Conservation (phyloP, 1,139 yeast genomes). For the Candida labiduridarum region DNA sequence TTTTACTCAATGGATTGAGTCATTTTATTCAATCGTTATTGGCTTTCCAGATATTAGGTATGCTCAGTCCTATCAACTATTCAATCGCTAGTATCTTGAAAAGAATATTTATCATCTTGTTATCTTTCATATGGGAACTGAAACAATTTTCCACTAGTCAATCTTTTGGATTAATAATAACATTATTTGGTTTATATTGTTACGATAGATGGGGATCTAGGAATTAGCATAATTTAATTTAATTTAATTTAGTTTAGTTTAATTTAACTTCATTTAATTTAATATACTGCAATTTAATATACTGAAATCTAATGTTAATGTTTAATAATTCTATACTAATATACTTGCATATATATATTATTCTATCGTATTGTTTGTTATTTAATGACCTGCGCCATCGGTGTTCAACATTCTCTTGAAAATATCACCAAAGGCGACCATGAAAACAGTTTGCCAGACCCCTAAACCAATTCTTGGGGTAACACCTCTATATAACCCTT, state of each 20-base stretch:
- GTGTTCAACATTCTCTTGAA: slow-evolving; percentile 48
- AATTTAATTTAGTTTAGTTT: background rate
- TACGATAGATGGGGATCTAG: slow-evolving; percentile 73
- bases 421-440: slow-evolving; percentile 99
- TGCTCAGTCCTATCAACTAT: slow-evolving; percentile 85
- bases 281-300: background rate
- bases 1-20: slow-evolving; percentile 67
- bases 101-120: slow-evolving; percentile 80
- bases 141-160: slow-evolving; percentile 50
- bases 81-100: slow-evolving; percentile 88
- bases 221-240: background rate
- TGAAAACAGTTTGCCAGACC: slow-evolving; percentile 97
- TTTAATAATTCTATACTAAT: background rate
- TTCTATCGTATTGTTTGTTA: background rate
- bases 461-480: slow-evolving; percentile 96
- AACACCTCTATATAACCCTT: slow-evolving; percentile 94
- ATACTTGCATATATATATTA: background rate
- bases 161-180: slow-evolving; percentile 68
- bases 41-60: slow-evolving; percentile 87
- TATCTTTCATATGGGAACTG: slow-evolving; percentile 75
- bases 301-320: too few species aligned
- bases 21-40: slow-evolving; percentile 85
- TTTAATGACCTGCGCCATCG: slow-evolving; percentile 43
- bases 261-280: background rate
- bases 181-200: slow-evolving; percentile 63